These are phyloP conservation scores for Rubia yunnanensis DNA, from an alignment of 257 asterid species.

Conservation along the genomic window DNA sequence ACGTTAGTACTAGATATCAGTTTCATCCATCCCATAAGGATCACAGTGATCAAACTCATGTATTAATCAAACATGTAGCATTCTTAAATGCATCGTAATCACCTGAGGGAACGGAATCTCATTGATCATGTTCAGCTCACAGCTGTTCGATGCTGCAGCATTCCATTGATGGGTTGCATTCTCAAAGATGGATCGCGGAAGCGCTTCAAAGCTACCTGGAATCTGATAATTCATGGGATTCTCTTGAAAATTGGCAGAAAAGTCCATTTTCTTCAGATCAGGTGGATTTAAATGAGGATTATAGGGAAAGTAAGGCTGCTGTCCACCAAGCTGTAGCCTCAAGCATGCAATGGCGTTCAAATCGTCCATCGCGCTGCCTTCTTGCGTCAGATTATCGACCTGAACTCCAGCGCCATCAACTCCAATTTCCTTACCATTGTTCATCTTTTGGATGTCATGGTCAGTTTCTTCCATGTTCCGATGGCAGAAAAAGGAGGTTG, in stretches of 20 bases:
- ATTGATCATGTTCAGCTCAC: conserved; percentile 37
- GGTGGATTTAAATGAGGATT: conserved; percentile 32
- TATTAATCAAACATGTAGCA: no score
- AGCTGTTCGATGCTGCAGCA: conserved; percentile 33
- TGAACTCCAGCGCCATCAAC: conserved; percentile 36
- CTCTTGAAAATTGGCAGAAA: conserved; percentile 32
- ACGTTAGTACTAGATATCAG: not conserved
- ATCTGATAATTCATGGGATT: conserved; percentile 38
- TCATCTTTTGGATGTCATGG: conserved; percentile 1
- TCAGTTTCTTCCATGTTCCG: conserved; percentile 13
- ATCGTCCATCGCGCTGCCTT: conserved; percentile 49
- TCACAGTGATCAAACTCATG: no score
- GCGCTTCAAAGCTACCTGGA: conserved; percentile 46
- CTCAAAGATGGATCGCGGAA: conserved; percentile 37
- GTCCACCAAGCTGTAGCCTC: conserved; percentile 46
- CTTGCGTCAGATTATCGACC: conserved; percentile 32
- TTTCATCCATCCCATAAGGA: not conserved
- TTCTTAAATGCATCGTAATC: no score
- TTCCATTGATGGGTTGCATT: conserved; percentile 31
- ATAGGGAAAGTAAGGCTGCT: conserved; percentile 31
- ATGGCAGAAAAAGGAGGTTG: not conserved
- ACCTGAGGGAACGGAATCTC: conserved; percentile 56
- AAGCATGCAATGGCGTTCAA: conserved; percentile 36
- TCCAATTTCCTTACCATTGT: conserved; percentile 25
- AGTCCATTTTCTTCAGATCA: conserved; percentile 33